phyloP scores from a whole-genome alignment of 495 filamentous ascomycete genomes.

The Aspergillus hancockii region DNA sequence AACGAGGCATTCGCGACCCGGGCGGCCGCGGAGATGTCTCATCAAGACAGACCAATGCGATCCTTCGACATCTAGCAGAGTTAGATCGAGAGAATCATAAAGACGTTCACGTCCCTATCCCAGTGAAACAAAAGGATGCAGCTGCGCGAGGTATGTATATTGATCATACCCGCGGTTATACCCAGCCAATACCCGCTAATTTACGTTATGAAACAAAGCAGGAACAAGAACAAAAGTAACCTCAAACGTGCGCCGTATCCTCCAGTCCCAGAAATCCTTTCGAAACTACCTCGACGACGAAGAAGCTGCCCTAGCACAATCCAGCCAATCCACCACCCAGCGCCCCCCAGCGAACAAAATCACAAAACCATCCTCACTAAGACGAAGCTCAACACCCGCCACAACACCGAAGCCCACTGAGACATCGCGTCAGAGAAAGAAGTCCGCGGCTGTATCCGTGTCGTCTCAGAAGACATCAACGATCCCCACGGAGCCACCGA shows the following conservation, averaged over 20 bases:
- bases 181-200: not conserved
- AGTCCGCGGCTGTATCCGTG: slow-evolving; percentile 19
- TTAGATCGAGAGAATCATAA: slow-evolving; percentile 78
- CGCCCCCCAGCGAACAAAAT: slow-evolving; percentile 20
- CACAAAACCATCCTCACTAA: slow-evolving; percentile 24
- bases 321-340: slow-evolving; percentile 26
- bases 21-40: slow-evolving; percentile 60
- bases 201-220: not conserved
- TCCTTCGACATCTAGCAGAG: slow-evolving; percentile 72
- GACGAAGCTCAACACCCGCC: slow-evolving; percentile 41
- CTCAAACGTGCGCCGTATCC: slow-evolving; percentile 80
- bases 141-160: slow-evolving; percentile 47
- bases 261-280: slow-evolving; percentile 91
- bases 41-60: slow-evolving; percentile 73
- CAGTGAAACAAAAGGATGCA: slow-evolving; percentile 52
- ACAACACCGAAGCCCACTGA: slow-evolving; percentile 20
- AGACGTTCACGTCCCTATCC: slow-evolving; percentile 69
- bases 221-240: slow-evolving; percentile 60
- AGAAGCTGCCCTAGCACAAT: slow-evolving; percentile 62
- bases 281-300: slow-evolving; percentile 89
- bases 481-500: not conserved
- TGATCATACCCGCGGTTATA: not conserved
- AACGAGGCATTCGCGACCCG: slow-evolving; percentile 62
- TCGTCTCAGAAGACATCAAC: slow-evolving; percentile 1
- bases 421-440: slow-evolving; percentile 17